Percentiles rank a stretch among this genome's conserved stretches.
Conservation (phyloP, 495 filamentous ascomycete genomes). For the Aspergillus diversus region DNA sequence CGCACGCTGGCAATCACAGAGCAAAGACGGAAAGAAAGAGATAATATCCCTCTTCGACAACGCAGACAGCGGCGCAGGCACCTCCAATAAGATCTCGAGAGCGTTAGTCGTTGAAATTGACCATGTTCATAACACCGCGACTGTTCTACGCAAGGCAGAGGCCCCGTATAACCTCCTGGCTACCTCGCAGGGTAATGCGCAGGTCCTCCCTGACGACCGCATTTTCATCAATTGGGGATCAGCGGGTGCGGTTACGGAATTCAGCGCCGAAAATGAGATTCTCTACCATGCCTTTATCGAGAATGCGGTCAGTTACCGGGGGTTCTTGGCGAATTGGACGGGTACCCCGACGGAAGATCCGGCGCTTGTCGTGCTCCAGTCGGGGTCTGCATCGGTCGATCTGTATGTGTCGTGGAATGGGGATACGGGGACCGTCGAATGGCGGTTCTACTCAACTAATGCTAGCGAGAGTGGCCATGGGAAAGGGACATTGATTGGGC, state of each 20-base stretch:
- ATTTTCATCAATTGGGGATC: conserved; percentile 56
- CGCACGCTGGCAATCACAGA: conserved; percentile 45
- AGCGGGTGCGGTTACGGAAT: conserved; percentile 53
- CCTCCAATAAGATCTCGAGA: conserved; percentile 35
- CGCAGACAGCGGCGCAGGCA: conserved; percentile 21
- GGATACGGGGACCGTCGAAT: conserved; percentile 36
- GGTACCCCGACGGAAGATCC: conserved; percentile 29
- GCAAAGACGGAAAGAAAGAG: conserved; percentile 29
- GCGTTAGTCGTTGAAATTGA: conserved; percentile 52
- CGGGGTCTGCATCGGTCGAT: conserved; percentile 5
- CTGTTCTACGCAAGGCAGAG: conserved; percentile 27
- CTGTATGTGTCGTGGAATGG: conserved; percentile 48
- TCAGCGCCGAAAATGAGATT: conserved; percentile 39
- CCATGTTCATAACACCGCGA: conserved; percentile 40
- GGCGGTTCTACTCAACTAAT: conserved; percentile 32
- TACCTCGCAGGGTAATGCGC: conserved; percentile 56
- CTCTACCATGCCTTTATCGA: conserved; percentile 40
- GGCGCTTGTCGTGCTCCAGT: conserved; percentile 27
- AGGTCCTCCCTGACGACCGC: conserved; percentile 53
- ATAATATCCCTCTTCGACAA: conserved; percentile 53
- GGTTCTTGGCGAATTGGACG: conserved; percentile 29
- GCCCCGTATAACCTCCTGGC: conserved; percentile 46
- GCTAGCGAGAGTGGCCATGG: neutral
- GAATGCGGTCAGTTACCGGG: conserved; percentile 30
- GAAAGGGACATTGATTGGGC: neutral